Base-by-base conservation (phyloP, 805 yeast genomes). In the Lachancea lanzarotensis region DNA sequence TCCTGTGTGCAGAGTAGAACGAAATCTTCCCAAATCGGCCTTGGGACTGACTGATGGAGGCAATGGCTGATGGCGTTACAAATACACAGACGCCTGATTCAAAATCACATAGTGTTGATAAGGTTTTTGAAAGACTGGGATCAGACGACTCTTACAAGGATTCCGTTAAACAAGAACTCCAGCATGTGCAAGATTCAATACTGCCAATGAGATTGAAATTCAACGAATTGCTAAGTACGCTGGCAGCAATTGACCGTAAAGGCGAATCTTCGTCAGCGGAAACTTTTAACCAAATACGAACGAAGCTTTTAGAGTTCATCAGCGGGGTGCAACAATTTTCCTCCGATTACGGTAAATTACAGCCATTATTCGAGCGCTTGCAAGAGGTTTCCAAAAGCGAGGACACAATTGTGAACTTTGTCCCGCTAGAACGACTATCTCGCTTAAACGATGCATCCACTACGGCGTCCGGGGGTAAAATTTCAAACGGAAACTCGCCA, bases 331-430 rank as follows among this genome's bases (percentile, higher is more conserved):
- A 60, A 35, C 35, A 25, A 12, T 37, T 62, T 15, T 60, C 63
- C 11, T 47, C 51, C 16, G 52, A 52, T 26, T 53, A 58, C 19
- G 43, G 44, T 2, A 45, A 49, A 16, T 38, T 60, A 30, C 53
- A 53, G 27, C 62, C 63, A 10, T 40, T 60, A 32, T 55, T 62
- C 27, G 54, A 55, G 5, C 50, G 56, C 3, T 52, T 60, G 12
- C 50, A 57, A 3, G 58, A 60, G 35, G 56, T 51, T 42, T 42
- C 59, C 2, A 44, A 34, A 18, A 49, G 38, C 3, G 44, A 48
- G 16, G 44, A 57, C 27, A 47, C 51, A 3, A 43, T 49, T 15
- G 54, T 50, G 31, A 52, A 56, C 31, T 59, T 46, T 37, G 43
- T 49, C 16, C 63, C 62, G 2, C 41, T 59, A 38, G 65, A 61